Evolutionary conservation across 768 basidiomycete genomes (phyloP), one percentile per base, ranked within the genome.

Genomic region (Mycena rosella): DNA sequence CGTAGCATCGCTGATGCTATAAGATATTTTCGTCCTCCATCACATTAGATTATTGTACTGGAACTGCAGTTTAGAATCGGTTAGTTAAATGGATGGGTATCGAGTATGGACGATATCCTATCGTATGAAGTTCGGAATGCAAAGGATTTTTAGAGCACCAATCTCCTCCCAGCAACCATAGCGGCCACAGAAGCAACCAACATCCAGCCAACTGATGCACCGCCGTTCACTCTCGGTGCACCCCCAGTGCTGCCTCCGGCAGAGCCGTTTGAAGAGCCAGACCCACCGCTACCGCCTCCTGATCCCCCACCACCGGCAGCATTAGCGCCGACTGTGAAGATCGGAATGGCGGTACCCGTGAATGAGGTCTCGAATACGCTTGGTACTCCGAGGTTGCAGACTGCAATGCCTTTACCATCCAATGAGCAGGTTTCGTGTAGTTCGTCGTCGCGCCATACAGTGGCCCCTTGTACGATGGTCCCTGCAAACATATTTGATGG

Each of bases 371-470:
- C 2, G 38, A 65, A 65, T 29, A 18, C 64, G 18, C 14, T 15
- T 26, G 5, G 13, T 15, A 8, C 24, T 22, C 56, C 64, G 17
- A 58, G 3, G 0, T 14, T 22, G 34, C 64, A 65, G 42, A 59
- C n/a, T 34, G 64, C 64, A 30, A 30, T 29, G 34, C 64, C 64
- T 53, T 60, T 65, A 11, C 64, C 64, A 45, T 65, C 57, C 64
- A 65, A 45, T 8, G 64, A 65, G 64, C 64, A 65, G 38, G 49
- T 65, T 45, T 65, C 64, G 18, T 65, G 57, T 27, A 59, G 4
- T 0, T 7, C 51, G 36, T 58, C 64, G 3, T 59, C 34, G 29
- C 40, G 64, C 64, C 64, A 65, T 38, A 65, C 64, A 27, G 64
- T 53, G 36, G 64, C 64, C n/a, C 64, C 64, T 29, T 65, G 64